Evolutionary conservation across 176 grass and related monocot genomes (phyloP), one percentile per base, ranked within the genome.

Genomic region (Canna indica): DNA sequence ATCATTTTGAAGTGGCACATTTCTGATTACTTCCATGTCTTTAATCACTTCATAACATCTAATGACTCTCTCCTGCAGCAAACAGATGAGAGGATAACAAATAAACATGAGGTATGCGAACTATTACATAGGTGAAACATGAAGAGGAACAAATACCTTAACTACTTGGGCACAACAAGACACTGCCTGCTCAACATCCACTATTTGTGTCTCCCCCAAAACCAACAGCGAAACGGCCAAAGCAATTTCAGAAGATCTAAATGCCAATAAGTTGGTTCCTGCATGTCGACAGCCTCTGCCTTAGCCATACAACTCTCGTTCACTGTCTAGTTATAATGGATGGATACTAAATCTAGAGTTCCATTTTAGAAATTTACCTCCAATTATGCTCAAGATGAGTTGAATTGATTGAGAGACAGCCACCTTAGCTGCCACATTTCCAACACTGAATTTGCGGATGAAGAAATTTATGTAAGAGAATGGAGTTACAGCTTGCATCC

Each of bases 401-500:
- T 91, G 79, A 1, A 74, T 15, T 22, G 86, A 91, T 59, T 76
- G 93, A 36, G 81, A 85, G 41, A 83, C 60, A 16, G 70, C 78
- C 4, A 85, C 73, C 52, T 91, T 83, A 59, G 78, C 78, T 20
- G 81, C 82, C 3, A 62, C 68, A 36, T 65, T 85, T 66, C 70
- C 77, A 69, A 76, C 74, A 75, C 27, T 81, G 71, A 97, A 87
- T 75, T 82, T 87, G 75, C 87, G 79, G 41, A 97, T 88, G 77
- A 97, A 97, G 74, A 89, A 85, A 72, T 97, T 86, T 67, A 97
- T 72, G 79, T 83, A 97, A 68, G 93, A 91, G 77, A 87, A 92
- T 74, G 93, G 81, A 59, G 93, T 97, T 47, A 83, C 84, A 78
- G 84, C 85, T 46, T 83, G 88, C 84, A 92, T 87, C 78, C 81